Evolutionary conservation across 768 basidiomycete species (phyloP).

Genomic region (Kwoniella sp.): DNA sequence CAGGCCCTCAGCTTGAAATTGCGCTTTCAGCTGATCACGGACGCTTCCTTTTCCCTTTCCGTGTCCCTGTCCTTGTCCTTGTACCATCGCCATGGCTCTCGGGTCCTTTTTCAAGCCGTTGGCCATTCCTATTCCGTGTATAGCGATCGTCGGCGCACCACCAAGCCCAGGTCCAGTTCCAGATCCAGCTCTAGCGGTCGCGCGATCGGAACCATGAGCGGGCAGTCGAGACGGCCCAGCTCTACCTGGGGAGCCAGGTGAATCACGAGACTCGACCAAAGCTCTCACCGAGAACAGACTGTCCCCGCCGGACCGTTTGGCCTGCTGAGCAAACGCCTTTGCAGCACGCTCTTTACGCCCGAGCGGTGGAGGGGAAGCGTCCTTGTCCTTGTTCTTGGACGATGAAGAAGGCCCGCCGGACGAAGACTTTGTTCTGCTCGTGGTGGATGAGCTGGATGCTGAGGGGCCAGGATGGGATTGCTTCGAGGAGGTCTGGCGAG

Average conservation of each 20-base stretch:
- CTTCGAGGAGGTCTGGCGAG: conserved; percentile 6
- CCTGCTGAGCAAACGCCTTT: conserved; percentile 32
- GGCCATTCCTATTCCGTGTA: conserved; percentile 20
- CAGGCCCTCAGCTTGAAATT: conserved; percentile 24
- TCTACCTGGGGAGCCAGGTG: conserved; percentile 2
- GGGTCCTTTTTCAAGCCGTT: conserved; percentile 14
- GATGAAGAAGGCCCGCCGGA: background rate
- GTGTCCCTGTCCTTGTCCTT: background rate
- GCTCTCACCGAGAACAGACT: conserved; percentile 35
- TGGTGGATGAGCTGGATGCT: background rate
- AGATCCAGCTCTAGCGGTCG: no score
- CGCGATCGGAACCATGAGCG: background rate
- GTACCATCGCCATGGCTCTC: background rate
- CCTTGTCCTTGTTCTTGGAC: conserved; percentile 13
- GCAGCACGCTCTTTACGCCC: conserved; percentile 45
- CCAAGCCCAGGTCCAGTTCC: background rate
- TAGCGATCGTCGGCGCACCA: conserved; percentile 3
- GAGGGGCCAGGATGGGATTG: conserved; percentile 17
- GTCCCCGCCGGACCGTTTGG: conserved; percentile 28
- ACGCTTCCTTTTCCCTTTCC: conserved; percentile 12
- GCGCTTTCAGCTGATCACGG: conserved; percentile 18
- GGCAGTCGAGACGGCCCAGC: background rate
- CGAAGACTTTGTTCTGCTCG: background rate
- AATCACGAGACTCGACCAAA: conserved; percentile 30
- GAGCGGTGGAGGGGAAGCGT: conserved; percentile 33